phyloP scores from a whole-genome alignment of 83 land plant genomes.

The Picea abies region DNA sequence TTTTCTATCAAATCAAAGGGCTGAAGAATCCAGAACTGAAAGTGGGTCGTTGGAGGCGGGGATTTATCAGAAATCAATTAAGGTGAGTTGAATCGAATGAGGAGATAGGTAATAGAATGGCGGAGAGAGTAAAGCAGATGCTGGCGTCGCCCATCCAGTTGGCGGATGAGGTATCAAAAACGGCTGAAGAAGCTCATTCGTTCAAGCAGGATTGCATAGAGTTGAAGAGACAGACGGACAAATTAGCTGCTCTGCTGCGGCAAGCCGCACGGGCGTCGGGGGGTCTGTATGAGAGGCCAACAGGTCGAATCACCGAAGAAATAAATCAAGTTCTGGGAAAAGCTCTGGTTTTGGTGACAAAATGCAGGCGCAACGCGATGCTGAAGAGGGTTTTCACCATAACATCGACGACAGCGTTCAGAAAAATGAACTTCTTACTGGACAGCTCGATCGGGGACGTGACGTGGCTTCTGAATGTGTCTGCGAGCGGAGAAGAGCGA shows the following conservation, averaged over 20 bases:
- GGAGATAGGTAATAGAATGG: too few species aligned
- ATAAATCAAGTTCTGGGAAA: slow-evolving; percentile 65
- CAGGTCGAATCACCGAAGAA: slow-evolving; percentile 74
- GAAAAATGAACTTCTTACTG: slow-evolving; percentile 49
- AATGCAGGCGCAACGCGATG: slow-evolving; percentile 50
- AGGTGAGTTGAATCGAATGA: too few species aligned
- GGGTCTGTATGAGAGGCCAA: slow-evolving; percentile 69
- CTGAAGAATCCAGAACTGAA: too few species aligned
- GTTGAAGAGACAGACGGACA: slow-evolving; percentile 33
- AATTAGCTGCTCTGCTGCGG: slow-evolving; percentile 35
- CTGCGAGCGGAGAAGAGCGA: slow-evolving; percentile 32
- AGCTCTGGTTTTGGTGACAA: slow-evolving; percentile 54
- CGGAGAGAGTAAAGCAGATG: slow-evolving; percentile 22
- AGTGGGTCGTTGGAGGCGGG: too few species aligned
- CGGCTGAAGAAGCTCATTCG: slow-evolving; percentile 36
- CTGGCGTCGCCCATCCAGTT: slow-evolving; percentile 33
- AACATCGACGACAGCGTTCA: slow-evolving; percentile 65
- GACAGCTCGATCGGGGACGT: slow-evolving; percentile 85
- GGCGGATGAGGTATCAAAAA: slow-evolving; percentile 36
- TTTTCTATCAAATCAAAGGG: too few species aligned
- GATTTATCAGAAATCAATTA: too few species aligned
- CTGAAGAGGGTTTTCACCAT: slow-evolving; percentile 70
- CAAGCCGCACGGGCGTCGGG: slow-evolving; percentile 38
- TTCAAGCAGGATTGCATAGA: slow-evolving; percentile 55
- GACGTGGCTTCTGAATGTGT: slow-evolving; percentile 83